Base-by-base conservation (phyloP, 2,329 filamentous ascomycete species). In the Seiridium cupressi region DNA sequence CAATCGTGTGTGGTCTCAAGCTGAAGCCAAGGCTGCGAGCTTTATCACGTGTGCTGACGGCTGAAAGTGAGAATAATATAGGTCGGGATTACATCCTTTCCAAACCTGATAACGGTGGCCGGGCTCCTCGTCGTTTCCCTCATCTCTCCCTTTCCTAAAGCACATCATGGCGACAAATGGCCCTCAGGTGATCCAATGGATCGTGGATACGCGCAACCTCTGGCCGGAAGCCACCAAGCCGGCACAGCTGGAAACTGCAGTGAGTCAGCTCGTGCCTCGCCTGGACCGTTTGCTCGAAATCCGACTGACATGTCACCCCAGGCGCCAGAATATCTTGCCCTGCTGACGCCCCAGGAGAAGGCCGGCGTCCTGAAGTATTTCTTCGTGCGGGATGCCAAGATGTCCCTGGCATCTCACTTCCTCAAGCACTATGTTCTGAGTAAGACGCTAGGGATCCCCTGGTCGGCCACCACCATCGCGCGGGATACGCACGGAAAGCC, bases 381-480 rank as follows among this genome's bases (percentile, higher is more conserved):
- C 76, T 85, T 88, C 72, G 77, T 89, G 66, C 80, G 84, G 69
- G 91, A 93, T 74, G 90, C 90, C 57, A 90, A 89, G 71, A 89
- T 93, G 82, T 84, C 84, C 54, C 81, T 94, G 47, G 89, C 77
- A 32, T 93, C 90, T 18, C 84, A 88, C 48, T 82, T 94, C 55
- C 79, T 93, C 61, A 94, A 94, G 77, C 88, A 89, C 59, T 82
- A 88, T 66, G 87, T 84, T 68, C 84, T 93, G 64, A 80, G 84
- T 59, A 82, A 83, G 65, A 80, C 82, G 58, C 79, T 83, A 62
- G 74, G 74, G 57, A 78, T 89, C 26, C 77, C 86, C 9, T 93
- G 89, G 89, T 73, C 77, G 46, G 73, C 80, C 3, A 85, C 88
- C 53, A 74, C 68, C 18, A 77, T 90, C 60, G 80, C 81, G 9